Evolutionary conservation across 257 asterid species (phyloP).

Genomic region (Fraxinus anomala): DNA sequence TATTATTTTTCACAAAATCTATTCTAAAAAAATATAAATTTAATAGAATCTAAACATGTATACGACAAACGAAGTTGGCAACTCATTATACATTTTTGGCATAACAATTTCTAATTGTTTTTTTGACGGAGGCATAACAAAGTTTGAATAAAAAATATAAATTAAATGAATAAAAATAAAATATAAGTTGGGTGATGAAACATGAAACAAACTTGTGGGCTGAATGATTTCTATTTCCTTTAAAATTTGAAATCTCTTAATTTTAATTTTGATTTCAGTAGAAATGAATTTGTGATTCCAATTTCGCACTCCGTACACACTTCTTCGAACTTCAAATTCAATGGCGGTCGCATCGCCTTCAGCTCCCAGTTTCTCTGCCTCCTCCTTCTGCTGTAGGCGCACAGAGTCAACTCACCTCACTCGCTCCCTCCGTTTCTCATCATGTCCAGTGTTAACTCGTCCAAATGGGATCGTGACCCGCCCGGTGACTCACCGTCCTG

Average conservation of each 20-base stretch:
- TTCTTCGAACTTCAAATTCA: slow-evolving; percentile 10
- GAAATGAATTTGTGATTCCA: slow-evolving; percentile 23
- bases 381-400: slow-evolving; percentile 38
- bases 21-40: too few relatives aligned
- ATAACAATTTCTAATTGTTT: too few relatives aligned
- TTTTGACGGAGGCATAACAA: too few relatives aligned
- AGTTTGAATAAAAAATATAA: too few relatives aligned
- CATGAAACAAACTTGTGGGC: not conserved
- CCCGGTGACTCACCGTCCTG: slow-evolving; percentile 28
- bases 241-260: not conserved
- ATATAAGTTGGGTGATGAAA: too few relatives aligned
- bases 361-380: slow-evolving; percentile 51
- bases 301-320: slow-evolving; percentile 18
- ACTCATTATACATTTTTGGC: too few relatives aligned
- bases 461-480: slow-evolving; percentile 13
- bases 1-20: too few relatives aligned
- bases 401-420: slow-evolving; percentile 27
- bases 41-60: too few relatives aligned
- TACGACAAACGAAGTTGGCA: too few relatives aligned
- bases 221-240: not conserved
- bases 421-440: slow-evolving; percentile 27
- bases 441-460: slow-evolving; percentile 26
- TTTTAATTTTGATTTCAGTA: not conserved
- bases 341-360: slow-evolving; percentile 82
- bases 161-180: too few relatives aligned